Conservation (phyloP, 306 rosid species). For the Senna tora region DNA sequence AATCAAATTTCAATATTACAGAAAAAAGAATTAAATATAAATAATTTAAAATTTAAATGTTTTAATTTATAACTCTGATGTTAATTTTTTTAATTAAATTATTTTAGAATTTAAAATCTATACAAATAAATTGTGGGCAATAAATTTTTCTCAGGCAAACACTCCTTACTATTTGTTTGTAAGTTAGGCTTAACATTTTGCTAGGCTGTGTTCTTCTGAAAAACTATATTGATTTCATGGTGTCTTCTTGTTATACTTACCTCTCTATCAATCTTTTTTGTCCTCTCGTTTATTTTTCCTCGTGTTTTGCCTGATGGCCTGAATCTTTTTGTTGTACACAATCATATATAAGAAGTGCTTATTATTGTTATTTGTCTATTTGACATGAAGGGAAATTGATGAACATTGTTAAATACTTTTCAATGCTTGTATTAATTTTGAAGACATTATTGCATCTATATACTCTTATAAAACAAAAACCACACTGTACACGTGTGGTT, state of each 20-base stretch:
- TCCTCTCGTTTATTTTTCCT: not conserved
- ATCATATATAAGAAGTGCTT: not conserved
- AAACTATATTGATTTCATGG: not conserved
- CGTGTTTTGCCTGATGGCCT: not conserved
- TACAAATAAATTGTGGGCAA: no score
- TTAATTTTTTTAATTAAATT: no score
- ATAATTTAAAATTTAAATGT: no score
- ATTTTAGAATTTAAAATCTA: no score
- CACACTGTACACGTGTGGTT: no score
- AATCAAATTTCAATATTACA: no score
- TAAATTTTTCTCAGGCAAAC: no score
- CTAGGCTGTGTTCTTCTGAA: not conserved
- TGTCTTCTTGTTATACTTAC: no score
- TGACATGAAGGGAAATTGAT: not conserved
- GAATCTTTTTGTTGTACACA: not conserved
- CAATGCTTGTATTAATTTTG: not conserved
- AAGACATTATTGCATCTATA: not conserved
- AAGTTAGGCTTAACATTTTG: not conserved
- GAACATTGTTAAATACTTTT: not conserved
- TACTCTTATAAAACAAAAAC: no score
- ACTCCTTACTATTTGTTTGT: no score
- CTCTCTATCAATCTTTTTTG: not conserved
- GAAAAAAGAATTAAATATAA: no score
- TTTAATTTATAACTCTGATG: no score
- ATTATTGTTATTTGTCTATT: not conserved